These are phyloP conservation scores for Kentomonas sorsogonicus DNA, from an alignment of 208 protist genomes.

Conservation along the genomic window DNA sequence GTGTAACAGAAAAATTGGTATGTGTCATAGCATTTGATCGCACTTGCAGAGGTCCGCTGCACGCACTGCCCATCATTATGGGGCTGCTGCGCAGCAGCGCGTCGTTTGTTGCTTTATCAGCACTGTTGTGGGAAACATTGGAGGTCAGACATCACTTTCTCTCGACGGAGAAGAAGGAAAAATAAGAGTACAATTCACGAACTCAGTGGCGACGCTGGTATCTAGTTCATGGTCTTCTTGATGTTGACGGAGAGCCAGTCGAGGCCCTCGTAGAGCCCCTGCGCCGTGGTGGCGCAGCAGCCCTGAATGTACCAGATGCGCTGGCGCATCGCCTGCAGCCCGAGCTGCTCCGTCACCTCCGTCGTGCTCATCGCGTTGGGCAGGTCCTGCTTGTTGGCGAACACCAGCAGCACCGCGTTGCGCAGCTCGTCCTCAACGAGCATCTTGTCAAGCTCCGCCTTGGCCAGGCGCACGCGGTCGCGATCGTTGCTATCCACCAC, in stretches of 20 bases:
- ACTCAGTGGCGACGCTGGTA: too few relatives aligned
- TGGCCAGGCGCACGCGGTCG: slow-evolving; percentile 88
- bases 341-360: slow-evolving; percentile 96
- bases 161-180: too few relatives aligned
- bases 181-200: too few relatives aligned
- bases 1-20: too few relatives aligned
- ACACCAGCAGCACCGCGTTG: slow-evolving; percentile 95
- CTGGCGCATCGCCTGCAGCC: slow-evolving; percentile 89
- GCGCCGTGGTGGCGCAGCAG: slow-evolving; percentile 87
- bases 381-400: slow-evolving; percentile 99
- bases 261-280: slow-evolving; percentile 91
- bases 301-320: slow-evolving; percentile 93
- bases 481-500: slow-evolving; percentile 96
- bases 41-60: too few relatives aligned
- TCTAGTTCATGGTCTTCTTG: slow-evolving; percentile 78
- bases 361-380: slow-evolving; percentile 96
- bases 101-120: too few relatives aligned
- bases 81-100: too few relatives aligned
- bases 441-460: slow-evolving; percentile 94
- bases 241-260: slow-evolving; percentile 89
- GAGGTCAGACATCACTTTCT: too few relatives aligned
- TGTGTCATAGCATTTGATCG: too few relatives aligned
- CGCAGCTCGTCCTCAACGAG: slow-evolving; percentile 96
- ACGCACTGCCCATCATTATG: too few relatives aligned
- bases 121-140: too few relatives aligned